phyloP scores from a whole-genome alignment of 257 asterid genomes.

The Solanum dulcamara region DNA sequence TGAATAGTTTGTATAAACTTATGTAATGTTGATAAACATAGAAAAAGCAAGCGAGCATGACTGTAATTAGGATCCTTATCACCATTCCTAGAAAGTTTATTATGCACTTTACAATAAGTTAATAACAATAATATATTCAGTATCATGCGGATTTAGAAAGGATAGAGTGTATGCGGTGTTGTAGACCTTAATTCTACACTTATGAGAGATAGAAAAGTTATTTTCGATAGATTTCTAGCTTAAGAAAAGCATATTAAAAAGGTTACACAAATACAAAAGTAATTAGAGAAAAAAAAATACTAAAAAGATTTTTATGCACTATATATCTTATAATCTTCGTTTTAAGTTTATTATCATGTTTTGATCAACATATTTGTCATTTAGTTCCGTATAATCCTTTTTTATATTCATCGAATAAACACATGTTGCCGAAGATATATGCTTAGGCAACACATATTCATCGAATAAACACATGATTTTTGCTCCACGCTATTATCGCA shows the following conservation, averaged over 20 bases:
- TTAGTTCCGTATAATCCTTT: not conserved
- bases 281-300: not conserved
- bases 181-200: not conserved
- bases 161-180: not conserved
- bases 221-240: accelerated
- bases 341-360: not conserved
- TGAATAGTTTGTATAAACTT: not conserved
- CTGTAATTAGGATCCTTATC: not conserved
- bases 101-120: not conserved
- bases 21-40: not conserved
- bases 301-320: not conserved
- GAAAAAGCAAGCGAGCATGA: not conserved
- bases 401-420: not conserved
- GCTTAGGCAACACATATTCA: too few relatives aligned
- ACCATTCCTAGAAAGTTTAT: not conserved
- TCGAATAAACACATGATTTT: not conserved
- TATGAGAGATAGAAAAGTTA: not conserved
- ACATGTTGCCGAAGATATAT: too few relatives aligned
- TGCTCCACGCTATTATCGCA: not conserved
- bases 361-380: not conserved
- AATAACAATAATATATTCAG: not conserved
- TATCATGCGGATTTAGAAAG: not conserved
- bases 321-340: not conserved
- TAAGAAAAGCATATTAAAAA: not conserved
- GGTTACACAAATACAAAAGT: not conserved